Evolutionary conservation across 306 rosid genomes (phyloP), one percentile per base, ranked within the genome.

Genomic region (Cercis canadensis): DNA sequence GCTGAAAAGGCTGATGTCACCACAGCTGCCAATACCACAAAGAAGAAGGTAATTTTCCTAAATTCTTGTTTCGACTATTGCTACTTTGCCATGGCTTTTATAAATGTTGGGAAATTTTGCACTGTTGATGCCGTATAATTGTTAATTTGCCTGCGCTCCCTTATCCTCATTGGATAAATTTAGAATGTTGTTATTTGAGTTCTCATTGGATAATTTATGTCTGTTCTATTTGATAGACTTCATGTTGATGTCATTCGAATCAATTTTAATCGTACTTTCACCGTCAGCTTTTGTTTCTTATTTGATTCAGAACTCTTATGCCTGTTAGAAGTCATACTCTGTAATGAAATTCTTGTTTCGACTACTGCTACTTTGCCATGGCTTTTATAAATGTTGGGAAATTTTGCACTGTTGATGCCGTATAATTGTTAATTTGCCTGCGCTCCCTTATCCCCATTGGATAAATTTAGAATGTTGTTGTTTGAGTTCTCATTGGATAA

Each of bases 1-100:
- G 92, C 92, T 0, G 90, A 88, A 80, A 86, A 76, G 65, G 92
- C 95, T 8, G 96, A 87, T 13, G 87, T 72, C 6, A 72, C 83
- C 6, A 72, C 83, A 45, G 67, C 80, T 11, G 87, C 84, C 0
- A 75, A 72, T 6, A 51, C 75, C 4, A 85, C 75, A 73, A 91
- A 95, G 84, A 92, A 85, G 78, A 95, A 95, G 96, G 99, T 95
- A 21, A 3, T 12, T 13, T 15, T 39, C 36, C 0, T 61, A 7
- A 7, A 1, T 7, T n/a, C n/a, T n/a, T 29, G 10, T 5, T 16
- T 19, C 15, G 32, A 13, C 21, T 5, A 40, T 14, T 39, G 10
- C 2, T 32, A 31, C 10, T 12, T 36, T 13, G 15, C 36, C 3
- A 24, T 37, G 4, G 39, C 5, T 3, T 34, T 34, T 34, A 34